Evolutionary conservation across 805 yeast genomes (phyloP).

Genomic region (Wickerhamomyces bovis): DNA sequence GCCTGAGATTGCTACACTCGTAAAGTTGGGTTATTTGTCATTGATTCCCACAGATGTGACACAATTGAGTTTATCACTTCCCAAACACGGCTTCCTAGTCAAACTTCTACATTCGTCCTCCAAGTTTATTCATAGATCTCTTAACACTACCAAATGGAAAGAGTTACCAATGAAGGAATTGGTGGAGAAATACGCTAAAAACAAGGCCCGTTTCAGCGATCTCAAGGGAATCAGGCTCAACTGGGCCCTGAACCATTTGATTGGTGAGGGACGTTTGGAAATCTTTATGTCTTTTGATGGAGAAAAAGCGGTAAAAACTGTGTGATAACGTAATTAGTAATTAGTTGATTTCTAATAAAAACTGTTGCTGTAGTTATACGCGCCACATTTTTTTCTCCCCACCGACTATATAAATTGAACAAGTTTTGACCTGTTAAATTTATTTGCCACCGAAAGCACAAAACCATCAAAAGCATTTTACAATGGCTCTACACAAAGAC

Average conservation of each 20-base stretch:
- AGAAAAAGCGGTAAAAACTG: background rate
- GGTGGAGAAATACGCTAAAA: conserved; percentile 39
- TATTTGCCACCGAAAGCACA: too few species aligned
- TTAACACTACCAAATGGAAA: conserved; percentile 32
- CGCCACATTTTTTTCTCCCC: too few species aligned
- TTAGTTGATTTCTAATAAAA: too few species aligned
- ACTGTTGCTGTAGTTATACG: too few species aligned
- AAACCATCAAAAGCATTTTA: too few species aligned
- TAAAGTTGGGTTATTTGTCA: conserved; percentile 38
- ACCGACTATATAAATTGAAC: too few species aligned
- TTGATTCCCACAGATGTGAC: conserved; percentile 30
- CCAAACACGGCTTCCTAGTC: conserved; percentile 44
- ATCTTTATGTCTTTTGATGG: conserved; percentile 50
- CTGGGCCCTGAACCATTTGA: conserved; percentile 46
- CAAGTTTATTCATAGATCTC: conserved; percentile 34
- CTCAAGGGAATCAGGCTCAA: conserved; percentile 44
- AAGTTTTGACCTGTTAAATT: too few species aligned
- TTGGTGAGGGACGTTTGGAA: conserved; percentile 48
- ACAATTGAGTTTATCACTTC: conserved; percentile 37
- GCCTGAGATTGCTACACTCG: conserved; percentile 27
- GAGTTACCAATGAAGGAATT: conserved; percentile 40
- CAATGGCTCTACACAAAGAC: conserved; percentile 9
- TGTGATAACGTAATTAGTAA: too few species aligned
- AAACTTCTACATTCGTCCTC: conserved; percentile 39
- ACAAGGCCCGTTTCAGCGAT: conserved; percentile 38